Evolutionary conservation across 805 yeast species (phyloP), one percentile per base, ranked within the genome.

Genomic region (Wickerhamiella azymoides): DNA sequence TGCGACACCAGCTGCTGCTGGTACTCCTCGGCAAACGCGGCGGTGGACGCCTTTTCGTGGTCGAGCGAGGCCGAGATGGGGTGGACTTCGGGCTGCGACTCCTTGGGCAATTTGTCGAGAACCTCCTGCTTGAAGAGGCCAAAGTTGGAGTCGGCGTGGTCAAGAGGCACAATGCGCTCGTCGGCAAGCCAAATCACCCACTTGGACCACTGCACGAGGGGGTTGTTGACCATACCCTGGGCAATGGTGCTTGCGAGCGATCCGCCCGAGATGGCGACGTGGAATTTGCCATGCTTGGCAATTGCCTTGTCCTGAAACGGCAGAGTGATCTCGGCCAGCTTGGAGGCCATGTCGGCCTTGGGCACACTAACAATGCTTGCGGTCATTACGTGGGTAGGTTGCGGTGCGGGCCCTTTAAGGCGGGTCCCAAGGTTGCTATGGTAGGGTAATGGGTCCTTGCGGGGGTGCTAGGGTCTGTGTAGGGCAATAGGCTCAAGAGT

Each of bases 201-300:
- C 49, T 60, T 52, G 39, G 47, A 25, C 62, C 63, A 63, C 44
- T 62, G 47, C 37, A 62, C 57, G 36, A 48, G 62, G 21, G 52
- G 35, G 59, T 83, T 73, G 50, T 74, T 76, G 46, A 85, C 72
- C 51, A 86, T 69, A 2, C 85, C 89, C 39, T 70, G 67, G 49
- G 65, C 56, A 58, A 80, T 69, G 1, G 79, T 84, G 54, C 80
- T 79, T 25, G 88, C 84, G 55, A 86, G 70, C 9, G 95, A 84
- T 1, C 97, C 97, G 36, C 97, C 97, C 48, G 92, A 80, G 40
- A 88, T 72, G 10, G 95, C 96, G 49, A 88, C 69, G 52, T 73
- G 75, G 65, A 88, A 88, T 21, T 62, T 56, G 14, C 60, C 56
- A 37, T 66, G 63, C 19, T 52, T 47, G 13, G 61, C 55, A 46